Base-by-base conservation (phyloP, 176 grass and related monocot species). In the Zoysia pacifica region DNA sequence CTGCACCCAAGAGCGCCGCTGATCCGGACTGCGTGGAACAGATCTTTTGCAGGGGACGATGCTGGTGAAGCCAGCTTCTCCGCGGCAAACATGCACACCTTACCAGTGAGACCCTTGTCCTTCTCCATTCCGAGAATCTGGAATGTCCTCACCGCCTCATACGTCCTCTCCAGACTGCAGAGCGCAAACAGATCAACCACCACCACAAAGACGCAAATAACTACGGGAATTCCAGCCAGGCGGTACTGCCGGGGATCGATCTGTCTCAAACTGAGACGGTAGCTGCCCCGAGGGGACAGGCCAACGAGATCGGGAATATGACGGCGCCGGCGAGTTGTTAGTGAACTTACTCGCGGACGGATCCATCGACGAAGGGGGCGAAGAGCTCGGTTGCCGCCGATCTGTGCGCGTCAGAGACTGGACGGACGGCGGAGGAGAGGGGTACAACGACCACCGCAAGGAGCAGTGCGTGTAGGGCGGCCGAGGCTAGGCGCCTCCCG, bases 321-420 rank as follows among this genome's bases (percentile, higher is more conserved):
- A 45, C 4, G 8, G 47, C 5, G 44, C 10, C 64, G 12, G 37
- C 19, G 37, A 35, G 67, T 61, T 51, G 15, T 11, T 0, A 61
- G 11, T 58, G 45, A 14, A 67, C 87, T 89, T 89, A 89, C 87
- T 89, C 83, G 70, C 76, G 81, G 64, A 84, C 74, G 54, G 87
- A 89, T 70, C 81, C 87, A 47, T 89, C 87, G 46, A 67, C 11
- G 79, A 73, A 77, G 50, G 78, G 72, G 67, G 44, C 45, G 53
- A 89, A 89, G 67, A 89, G 83, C 62, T 89, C 87, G 8, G 62
- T 74, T 4, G 87, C 83, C 6, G 79, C 39, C 79, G 87, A 89
- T 89, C 87, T 89, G 87, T 86, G 87, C 20, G 79, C 87, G 39
- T 86, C 79, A 46, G 87, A 89, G 79, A 89, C 79, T 12, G 83